Percentiles rank a stretch among this genome's conserved stretches.
Evolutionary conservation across 2,329 filamentous ascomycete genomes (phyloP).

Genomic region (Mariannaea elegans): DNA sequence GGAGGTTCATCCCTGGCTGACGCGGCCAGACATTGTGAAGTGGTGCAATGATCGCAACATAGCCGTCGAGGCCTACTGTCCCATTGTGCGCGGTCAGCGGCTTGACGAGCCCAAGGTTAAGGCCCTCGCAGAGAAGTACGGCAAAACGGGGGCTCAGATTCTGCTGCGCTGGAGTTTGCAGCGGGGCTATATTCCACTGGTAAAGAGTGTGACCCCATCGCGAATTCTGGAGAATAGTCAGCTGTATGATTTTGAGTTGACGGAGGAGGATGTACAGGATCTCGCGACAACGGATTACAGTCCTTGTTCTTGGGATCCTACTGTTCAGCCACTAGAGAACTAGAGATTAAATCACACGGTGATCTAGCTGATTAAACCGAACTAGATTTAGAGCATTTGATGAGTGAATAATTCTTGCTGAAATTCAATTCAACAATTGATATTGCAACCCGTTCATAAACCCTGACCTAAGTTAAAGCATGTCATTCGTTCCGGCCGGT

Average conservation of each 20-base stretch:
- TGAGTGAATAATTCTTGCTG: neutral
- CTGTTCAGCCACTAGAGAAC: conserved; percentile 55
- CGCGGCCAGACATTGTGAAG: conserved; percentile 77
- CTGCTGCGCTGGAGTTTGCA: conserved; percentile 84
- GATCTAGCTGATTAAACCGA: neutral
- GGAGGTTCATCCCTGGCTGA: conserved; percentile 90
- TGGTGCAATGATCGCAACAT: conserved; percentile 76
- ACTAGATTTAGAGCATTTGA: neutral
- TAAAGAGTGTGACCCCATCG: conserved; percentile 75
- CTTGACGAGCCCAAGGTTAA: conserved; percentile 73
- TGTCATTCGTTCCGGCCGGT: no score
- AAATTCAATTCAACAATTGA: no score
- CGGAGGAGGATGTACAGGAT: conserved; percentile 59
- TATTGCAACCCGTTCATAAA: no score
- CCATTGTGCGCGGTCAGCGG: conserved; percentile 73
- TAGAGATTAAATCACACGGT: conserved; percentile 23
- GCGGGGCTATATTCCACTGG: conserved; percentile 76
- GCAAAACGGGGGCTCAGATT: conserved; percentile 78
- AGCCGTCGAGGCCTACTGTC: conserved; percentile 70
- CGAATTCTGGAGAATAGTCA: conserved; percentile 72
- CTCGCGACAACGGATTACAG: conserved; percentile 62
- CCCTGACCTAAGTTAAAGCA: no score
- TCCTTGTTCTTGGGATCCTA: conserved; percentile 67
- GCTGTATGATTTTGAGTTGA: conserved; percentile 65
- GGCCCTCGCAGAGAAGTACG: conserved; percentile 74